Evolutionary conservation across 1,284 basidiomycete species (phyloP), one percentile per base, ranked within the genome.

Genomic region (Trametes pubescens): DNA sequence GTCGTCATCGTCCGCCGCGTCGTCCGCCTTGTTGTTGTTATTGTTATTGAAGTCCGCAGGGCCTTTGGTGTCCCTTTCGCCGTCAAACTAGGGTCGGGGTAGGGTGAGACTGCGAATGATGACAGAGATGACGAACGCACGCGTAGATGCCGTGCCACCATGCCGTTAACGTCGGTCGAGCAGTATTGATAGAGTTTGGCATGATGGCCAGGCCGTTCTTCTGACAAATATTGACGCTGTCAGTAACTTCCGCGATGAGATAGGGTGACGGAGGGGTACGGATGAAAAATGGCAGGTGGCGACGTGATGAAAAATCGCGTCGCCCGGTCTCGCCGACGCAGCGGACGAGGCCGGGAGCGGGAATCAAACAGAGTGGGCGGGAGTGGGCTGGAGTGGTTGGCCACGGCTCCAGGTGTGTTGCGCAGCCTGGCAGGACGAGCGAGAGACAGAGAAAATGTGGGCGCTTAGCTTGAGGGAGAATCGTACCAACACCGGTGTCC

Each of bases 171-270:
- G 65, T 86, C 82, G n/a, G 76, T 78, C 2, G 84, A 86, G 68
- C 81, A 83, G 72, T 86, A 87, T 74, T 87, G 83, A 72, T 83
- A 87, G 49, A 87, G 78, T 74, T 87, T 88, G 65, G 81, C 79
- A 71, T 83, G 81, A 70, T 84, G 83, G 16, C 83, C 84, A 62
- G 79, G 78, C 51, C 80, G 78, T 66, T 82, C 80, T 67, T 83
- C 82, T 83, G 69, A 29, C 22, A 16, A 11, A 40, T 14, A n/a
- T 21, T n/a, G 37, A 37, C 34, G 37, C 59, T 24, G 32, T 51
- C 32, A 51, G 49, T n/a, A 35, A 11, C 16, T 2, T 18, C 16
- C 7, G 18, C 11, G 18, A 21, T 16, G 46, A 11, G 35, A 32
- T 11, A 22, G 54, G 16, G 40, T 32, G 60, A 64, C 4, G 21